Base-by-base conservation (phyloP, 2,329 filamentous ascomycete genomes). In the Fusarium armeniacum region DNA sequence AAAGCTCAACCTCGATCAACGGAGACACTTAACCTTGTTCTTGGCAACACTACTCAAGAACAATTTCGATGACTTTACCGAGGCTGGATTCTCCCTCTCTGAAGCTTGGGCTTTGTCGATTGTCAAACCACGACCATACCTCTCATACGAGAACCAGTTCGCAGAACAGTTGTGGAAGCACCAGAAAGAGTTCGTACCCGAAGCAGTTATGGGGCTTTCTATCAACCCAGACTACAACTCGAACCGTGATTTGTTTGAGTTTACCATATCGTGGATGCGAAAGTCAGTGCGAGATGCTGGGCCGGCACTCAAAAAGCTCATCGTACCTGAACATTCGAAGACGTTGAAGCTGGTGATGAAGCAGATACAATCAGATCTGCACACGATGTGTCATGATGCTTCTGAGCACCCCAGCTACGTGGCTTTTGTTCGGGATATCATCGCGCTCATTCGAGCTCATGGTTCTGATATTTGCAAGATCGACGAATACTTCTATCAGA, bases 401-500 rank as follows among this genome's bases (percentile, higher is more conserved):
- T 73, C 66, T 2, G 81, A 83, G 43, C 87, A 89, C 60, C 69
- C 75, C 3, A 62, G 73, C 35, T 87, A 86, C 69, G 82, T 89
- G 49, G 73, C 76, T 1, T 89, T 89, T 69, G 81, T 87, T 15
- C 84, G 83, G 36, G 77, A 80, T 20, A 81, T 88, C 45, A 82
- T 89, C 58, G 81, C 81, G 5, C 77, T 88, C 28, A 85, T 89
- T 70, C 83, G 84, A 73, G 84, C 85, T 1, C 82, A 89, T 69
- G 85, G 82, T 6, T 78, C 82, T 26, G 85, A 87, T 47, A 81
- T 89, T 38, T 87, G 85, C 74, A 76, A 80, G 1, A 79, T 89
- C 6, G 86, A 89, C 70, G 75, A 79, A 3, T 89, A 86, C 73
- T 89, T 86, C 76, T 86, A 85, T 62, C 83, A 86, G 62, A 85